Base-by-base conservation (phyloP, 768 basidiomycete genomes). In the Boletus rex-veris region DNA sequence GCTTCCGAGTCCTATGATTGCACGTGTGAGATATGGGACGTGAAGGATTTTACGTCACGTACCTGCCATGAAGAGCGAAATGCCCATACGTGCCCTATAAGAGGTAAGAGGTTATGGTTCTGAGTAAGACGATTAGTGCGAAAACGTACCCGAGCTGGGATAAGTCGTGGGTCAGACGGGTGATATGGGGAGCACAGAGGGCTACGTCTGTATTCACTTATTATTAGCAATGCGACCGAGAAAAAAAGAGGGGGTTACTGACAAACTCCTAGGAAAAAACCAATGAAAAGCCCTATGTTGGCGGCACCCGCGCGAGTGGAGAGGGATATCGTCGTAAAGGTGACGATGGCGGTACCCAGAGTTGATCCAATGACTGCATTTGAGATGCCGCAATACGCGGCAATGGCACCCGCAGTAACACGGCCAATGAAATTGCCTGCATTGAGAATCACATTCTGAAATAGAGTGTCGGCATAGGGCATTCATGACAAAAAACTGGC, bases 241-340 rank as follows among this genome's bases (percentile, higher is more conserved):
- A 40, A 24, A 19, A 19, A 37, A 45, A 44, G 18, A 52, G 18
- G 38, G 18, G 40, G 18, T n/a, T 9, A 67, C 74, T 54, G 44
- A 76, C 75, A 65, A n/a, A 66, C 67, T 21, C 80, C 81, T n/a
- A 70, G 69, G 55, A 79, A 80, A 59, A 79, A 76, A 0, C 81
- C 82, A 48, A 76, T 79, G 14, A 81, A 59, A 26, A 75, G 49
- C 2, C 70, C 72, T 54, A 79, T 73, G 15, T 69, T 56, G 19
- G 74, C 65, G 4, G 75, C 73, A 9, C 73, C 70, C 6, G 70
- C 65, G 2, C 67, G 70, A 54, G 70, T 67, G 14, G 70, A 65
- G 36, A 80, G 68, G 4, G 65, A 68, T 33, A 77, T 62, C 50
- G 77, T 75, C 28, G 73, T 72, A 57, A 81, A 80, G 19, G 78